Base-by-base conservation (phyloP, 129 eudicot species). In the Smallanthus sonchifolius region DNA sequence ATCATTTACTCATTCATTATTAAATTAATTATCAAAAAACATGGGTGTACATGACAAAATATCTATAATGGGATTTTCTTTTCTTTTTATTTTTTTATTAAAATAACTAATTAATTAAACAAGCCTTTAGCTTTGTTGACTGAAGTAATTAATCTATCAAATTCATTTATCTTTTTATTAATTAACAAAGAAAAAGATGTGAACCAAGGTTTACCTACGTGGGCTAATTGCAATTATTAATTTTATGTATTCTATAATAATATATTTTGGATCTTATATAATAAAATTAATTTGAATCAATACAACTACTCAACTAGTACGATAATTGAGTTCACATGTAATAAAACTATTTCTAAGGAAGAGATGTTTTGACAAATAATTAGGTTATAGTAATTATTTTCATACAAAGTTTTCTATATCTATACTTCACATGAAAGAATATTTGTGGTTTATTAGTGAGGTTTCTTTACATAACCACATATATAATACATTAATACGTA, bases 81-180 rank as follows among this genome's bases (percentile, higher is more conserved):
- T 40, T 5, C 10, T 40, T 40, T 52, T 52, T 16, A 2, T 16
- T 52, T 52, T 16, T 8, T 52, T 6, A 15, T 5, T 16, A 17
- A 4, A n/a, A 52, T n/a, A 52, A 24, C 16, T 2, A 16, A 17
- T 52, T 16, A 6, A 5, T 1, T 52, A 16, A 52, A 28, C n/a
- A 52, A 52, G 59, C 59, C 59, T 52, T 52, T 52, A 52, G 59
- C 16, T 52, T 75, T 75, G 71, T 65, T 75, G 79, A 75, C 79
- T 65, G 36, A 75, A 9, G 71, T 2, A 40, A 40, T 40, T 35
- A 61, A 62, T 34, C 13, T 16, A 47, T 47, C 52, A 48, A 20
- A 36, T 35, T 34, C 69, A 20, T 13, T 56, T 62, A 13, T 44
- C 28, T 45, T 42, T 75, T 37, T 51, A 52, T 16, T 49, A 20